Conservation (phyloP, 495 filamentous ascomycete species). For the Sporormia fimetaria region DNA sequence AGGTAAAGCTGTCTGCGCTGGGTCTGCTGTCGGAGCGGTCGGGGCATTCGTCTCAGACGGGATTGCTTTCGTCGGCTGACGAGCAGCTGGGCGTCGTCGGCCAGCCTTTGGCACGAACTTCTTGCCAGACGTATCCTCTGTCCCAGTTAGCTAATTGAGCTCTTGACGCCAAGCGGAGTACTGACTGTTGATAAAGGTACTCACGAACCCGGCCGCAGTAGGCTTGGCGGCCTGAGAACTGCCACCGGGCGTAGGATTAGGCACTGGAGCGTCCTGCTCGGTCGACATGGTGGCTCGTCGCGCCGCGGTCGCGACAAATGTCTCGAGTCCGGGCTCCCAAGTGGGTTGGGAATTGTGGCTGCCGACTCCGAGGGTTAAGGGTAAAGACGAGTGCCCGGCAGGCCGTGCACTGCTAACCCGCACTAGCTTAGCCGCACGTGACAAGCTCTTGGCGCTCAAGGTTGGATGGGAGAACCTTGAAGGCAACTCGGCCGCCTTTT, state of each 20-base stretch:
- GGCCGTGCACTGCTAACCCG: too few relatives aligned
- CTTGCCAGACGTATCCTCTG: conserved; percentile 29
- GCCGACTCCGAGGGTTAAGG: too few relatives aligned
- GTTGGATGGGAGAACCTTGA: too few relatives aligned
- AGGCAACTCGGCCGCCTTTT: too few relatives aligned
- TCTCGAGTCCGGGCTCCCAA: too few relatives aligned
- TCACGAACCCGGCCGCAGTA: conserved; percentile 47
- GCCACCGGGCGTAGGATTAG: conserved; percentile 12
- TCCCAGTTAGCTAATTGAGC: neutral
- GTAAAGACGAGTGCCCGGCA: too few relatives aligned
- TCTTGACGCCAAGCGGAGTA: conserved; percentile 1
- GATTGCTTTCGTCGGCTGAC: neutral
- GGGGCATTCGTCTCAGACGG: neutral
- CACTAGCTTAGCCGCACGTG: too few relatives aligned
- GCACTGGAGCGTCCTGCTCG: conserved; percentile 2
- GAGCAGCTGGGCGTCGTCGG: conserved; percentile 24
- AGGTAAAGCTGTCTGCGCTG: conserved; percentile 7
- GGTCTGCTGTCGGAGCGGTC: neutral
- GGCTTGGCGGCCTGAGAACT: conserved; percentile 16
- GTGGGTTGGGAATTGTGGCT: too few relatives aligned
- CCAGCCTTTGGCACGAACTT: conserved; percentile 31
- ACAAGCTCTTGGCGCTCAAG: too few relatives aligned
- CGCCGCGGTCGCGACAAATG: neutral
- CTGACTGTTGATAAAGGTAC: conserved; percentile 49
- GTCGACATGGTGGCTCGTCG: conserved; percentile 5